phyloP scores from a whole-genome alignment of 371 early-diverging fungal genomes.

The Mucor plumbeus region DNA sequence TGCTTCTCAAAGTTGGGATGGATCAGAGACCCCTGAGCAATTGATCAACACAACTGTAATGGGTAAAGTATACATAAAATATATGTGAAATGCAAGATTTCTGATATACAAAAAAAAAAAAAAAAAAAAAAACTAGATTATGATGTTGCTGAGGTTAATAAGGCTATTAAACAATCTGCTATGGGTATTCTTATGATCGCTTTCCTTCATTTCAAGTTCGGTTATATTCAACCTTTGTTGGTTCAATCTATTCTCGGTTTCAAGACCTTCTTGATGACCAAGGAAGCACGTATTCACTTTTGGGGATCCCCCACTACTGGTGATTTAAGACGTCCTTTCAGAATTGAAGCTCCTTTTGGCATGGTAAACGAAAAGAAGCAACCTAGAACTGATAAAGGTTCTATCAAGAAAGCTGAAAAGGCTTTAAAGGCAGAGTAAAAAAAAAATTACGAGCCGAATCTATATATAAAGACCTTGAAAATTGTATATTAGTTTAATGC shows the following conservation, averaged over 20 bases:
- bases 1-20: conserved; percentile 46
- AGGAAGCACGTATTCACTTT: conserved; percentile 74
- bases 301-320: conserved; percentile 70
- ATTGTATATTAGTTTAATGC: neutral
- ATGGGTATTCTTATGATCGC: conserved; percentile 70
- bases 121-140: conserved; percentile 69
- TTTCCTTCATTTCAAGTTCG: conserved; percentile 83
- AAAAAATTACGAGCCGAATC: neutral
- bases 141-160: conserved; percentile 77
- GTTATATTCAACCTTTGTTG: conserved; percentile 76
- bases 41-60: conserved; percentile 39
- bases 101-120: no score
- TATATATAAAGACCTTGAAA: neutral
- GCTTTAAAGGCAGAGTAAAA: conserved; percentile 48
- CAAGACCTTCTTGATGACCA: conserved; percentile 18
- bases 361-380: conserved; percentile 39
- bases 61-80: conserved; percentile 27
- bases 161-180: conserved; percentile 68
- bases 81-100: neutral
- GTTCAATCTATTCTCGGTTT: no score
- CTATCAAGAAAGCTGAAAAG: conserved; percentile 59
- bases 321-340: conserved; percentile 83
- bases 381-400: conserved; percentile 50
- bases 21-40: conserved; percentile 35
- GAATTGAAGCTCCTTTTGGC: conserved; percentile 68